Evolutionary conservation across 2,329 filamentous ascomycete species (phyloP).

Genomic region (Trichoderma arundinaceum): DNA sequence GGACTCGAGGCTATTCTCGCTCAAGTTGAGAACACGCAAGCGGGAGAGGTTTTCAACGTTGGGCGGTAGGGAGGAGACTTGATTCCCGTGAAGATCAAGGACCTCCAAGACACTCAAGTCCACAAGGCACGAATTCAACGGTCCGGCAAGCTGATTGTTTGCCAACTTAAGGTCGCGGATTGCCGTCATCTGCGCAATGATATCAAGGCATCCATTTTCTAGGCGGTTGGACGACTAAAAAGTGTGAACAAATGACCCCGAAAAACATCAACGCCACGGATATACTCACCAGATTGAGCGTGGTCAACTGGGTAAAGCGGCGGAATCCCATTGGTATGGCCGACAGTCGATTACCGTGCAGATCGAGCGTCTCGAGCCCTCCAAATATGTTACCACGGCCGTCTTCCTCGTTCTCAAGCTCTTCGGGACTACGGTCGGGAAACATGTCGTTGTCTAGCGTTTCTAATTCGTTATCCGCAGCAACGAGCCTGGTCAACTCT

Average conservation of each 20-base stretch:
- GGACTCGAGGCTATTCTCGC: slow-evolving; percentile 75
- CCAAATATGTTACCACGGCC: slow-evolving; percentile 77
- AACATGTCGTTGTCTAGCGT: slow-evolving; percentile 76
- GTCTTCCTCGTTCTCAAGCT: slow-evolving; percentile 68
- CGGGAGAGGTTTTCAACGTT: slow-evolving; percentile 69
- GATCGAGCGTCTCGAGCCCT: slow-evolving; percentile 77
- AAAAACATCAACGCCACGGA: not conserved
- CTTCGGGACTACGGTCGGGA: slow-evolving; percentile 68
- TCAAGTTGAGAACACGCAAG: slow-evolving; percentile 78
- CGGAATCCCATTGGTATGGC: slow-evolving; percentile 77
- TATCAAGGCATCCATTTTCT: slow-evolving; percentile 70
- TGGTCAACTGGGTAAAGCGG: slow-evolving; percentile 74
- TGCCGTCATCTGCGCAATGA: slow-evolving; percentile 73
- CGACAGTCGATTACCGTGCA: slow-evolving; percentile 82
- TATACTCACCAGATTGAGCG: slow-evolving; percentile 74
- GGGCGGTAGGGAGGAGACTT: slow-evolving; percentile 71
- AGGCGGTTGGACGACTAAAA: slow-evolving; percentile 79
- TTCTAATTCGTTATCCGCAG: slow-evolving; percentile 87
- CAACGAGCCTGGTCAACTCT: slow-evolving; percentile 81
- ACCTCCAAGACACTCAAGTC: slow-evolving; percentile 73
- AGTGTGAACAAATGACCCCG: slow-evolving; percentile 35
- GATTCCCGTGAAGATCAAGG: slow-evolving; percentile 82
- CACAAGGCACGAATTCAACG: slow-evolving; percentile 67
- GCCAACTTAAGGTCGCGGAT: slow-evolving; percentile 82
- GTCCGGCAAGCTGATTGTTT: slow-evolving; percentile 74